Evolutionary conservation across 306 rosid genomes (phyloP).

Genomic region (Quercus alba): DNA sequence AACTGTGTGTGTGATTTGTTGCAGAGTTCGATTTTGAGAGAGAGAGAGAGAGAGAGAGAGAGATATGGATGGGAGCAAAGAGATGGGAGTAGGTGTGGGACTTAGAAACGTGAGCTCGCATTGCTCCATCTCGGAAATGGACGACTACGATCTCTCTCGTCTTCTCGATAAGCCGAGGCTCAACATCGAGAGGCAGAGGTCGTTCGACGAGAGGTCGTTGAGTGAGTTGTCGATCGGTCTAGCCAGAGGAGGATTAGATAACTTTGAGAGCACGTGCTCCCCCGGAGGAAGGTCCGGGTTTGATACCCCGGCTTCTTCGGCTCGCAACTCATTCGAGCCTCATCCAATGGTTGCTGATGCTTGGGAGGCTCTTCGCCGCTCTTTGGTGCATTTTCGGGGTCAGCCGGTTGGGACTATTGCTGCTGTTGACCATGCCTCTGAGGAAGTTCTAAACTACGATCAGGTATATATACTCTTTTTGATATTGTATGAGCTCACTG

Average conservation of each 20-base stretch:
- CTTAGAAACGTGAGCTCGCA: constrained; percentile 66
- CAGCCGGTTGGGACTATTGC: constrained; percentile 92
- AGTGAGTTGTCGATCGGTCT: constrained; percentile 76
- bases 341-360: constrained; percentile 95
- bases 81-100: constrained; percentile 66
- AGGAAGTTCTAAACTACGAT: constrained; percentile 88
- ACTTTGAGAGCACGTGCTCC: constrained; percentile 56
- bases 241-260: constrained; percentile 52
- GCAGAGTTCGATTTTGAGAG: no score
- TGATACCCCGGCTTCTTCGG: constrained; percentile 69
- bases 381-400: constrained; percentile 62
- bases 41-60: no score
- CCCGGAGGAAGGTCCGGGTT: constrained; percentile 84
- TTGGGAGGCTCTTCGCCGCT: constrained; percentile 82
- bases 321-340: constrained; percentile 89
- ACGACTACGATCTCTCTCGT: constrained; percentile 67
- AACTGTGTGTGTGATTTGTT: no score
- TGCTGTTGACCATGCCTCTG: constrained; percentile 76
- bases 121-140: constrained; percentile 76
- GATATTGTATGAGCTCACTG: not conserved
- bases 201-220: constrained; percentile 91
- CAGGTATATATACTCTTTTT: constrained; percentile 40
- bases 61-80: not conserved
- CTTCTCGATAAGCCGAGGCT: constrained; percentile 72
- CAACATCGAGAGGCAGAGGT: constrained; percentile 81